Evolutionary conservation across 768 basidiomycete genomes (phyloP).

Genomic region (Mycena crocata): DNA sequence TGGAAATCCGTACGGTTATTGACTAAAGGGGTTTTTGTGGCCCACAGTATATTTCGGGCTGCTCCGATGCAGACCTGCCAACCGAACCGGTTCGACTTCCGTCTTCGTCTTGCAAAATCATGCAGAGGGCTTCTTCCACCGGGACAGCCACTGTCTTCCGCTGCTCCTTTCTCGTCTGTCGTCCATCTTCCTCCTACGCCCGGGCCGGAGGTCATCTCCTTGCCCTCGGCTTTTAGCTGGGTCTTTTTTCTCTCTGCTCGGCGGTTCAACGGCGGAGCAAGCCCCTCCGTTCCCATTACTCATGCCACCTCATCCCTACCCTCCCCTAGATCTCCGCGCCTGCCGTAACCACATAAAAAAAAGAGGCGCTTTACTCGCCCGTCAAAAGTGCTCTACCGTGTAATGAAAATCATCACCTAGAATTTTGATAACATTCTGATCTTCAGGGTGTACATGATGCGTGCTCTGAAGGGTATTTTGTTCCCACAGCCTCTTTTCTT

Average conservation of each 20-base stretch:
- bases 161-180: background rate
- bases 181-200: background rate
- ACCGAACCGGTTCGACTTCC: conserved; percentile 2
- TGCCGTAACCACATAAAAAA: conserved; percentile 20
- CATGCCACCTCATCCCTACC: conserved; percentile 10
- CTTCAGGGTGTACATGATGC: conserved; percentile 8
- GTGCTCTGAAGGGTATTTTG: background rate
- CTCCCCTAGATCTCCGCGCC: background rate
- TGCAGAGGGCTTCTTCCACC: background rate
- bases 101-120: background rate
- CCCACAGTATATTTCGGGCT: conserved; percentile 1
- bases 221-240: too few species aligned
- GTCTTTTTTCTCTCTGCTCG: background rate
- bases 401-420: conserved; percentile 24
- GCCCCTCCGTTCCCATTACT: background rate
- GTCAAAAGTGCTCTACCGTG: background rate
- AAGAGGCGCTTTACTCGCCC: background rate
- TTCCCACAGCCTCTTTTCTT: background rate
- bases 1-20: conserved; percentile 30
- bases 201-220: conserved; percentile 11
- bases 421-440: conserved; percentile 21
- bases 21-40: conserved; percentile 20
- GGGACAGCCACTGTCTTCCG: conserved; percentile 26
- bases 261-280: conserved; percentile 1
- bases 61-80: background rate